phyloP scores from a whole-genome alignment of 1,284 basidiomycete genomes.

The Pascua sp. region DNA sequence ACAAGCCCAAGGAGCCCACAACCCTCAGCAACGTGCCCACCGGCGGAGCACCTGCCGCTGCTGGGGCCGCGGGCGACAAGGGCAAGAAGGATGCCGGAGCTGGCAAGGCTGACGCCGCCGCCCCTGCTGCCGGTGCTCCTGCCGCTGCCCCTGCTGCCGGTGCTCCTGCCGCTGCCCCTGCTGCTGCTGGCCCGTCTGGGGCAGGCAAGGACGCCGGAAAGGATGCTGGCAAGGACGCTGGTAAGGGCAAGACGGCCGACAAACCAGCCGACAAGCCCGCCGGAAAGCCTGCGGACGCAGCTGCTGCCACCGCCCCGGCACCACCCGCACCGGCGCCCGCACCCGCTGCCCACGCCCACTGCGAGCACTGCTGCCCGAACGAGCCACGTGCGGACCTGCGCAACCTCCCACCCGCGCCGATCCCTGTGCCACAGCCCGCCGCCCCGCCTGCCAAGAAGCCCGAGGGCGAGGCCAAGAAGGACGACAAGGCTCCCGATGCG shows the following conservation, averaged over 20 bases:
- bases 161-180: not conserved
- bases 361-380: conserved; percentile 17
- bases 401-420: not conserved
- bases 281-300: not conserved
- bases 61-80: not conserved
- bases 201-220: not conserved
- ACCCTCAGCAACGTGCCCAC: not conserved
- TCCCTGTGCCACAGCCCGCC: too few relatives aligned
- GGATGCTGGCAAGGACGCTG: not conserved
- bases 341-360: not conserved
- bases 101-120: not conserved
- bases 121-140: not conserved
- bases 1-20: not conserved
- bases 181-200: too few relatives aligned
- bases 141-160: not conserved
- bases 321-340: not conserved
- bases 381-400: conserved; percentile 1
- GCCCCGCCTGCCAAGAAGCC: not conserved
- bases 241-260: conserved; percentile 6
- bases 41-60: too few relatives aligned
- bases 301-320: not conserved
- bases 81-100: not conserved
- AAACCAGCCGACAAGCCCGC: not conserved
- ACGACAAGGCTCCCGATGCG: not conserved
- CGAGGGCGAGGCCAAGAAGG: not conserved